These are phyloP conservation scores for Daldinia caldariorum DNA, from an alignment of 495 filamentous ascomycete species.

Conservation along the genomic window DNA sequence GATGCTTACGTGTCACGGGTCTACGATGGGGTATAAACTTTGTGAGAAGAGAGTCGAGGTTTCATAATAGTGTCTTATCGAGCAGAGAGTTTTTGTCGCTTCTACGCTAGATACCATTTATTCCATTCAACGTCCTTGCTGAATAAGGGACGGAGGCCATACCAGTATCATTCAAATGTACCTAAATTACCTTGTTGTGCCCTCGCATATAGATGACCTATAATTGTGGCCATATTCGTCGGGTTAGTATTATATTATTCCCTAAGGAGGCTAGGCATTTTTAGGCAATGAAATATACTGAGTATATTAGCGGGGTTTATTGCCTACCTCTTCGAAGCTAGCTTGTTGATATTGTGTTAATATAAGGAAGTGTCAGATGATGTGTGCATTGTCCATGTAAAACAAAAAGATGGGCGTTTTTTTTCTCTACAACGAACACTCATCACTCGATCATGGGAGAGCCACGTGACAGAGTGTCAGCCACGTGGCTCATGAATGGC, in stretches of 20 bases:
- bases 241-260: neutral
- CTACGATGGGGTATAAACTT: constrained; percentile 10
- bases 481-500: too few species aligned
- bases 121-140: constrained; percentile 19
- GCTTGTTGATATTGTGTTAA: too few species aligned
- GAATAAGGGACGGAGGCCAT: neutral
- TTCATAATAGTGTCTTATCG: constrained; percentile 4
- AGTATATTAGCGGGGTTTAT: neutral
- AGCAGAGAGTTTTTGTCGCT: constrained; percentile 7
- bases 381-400: too few species aligned
- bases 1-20: constrained; percentile 23
- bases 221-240: neutral
- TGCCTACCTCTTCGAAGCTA: too few species aligned
- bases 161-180: neutral
- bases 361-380: too few species aligned
- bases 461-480: too few species aligned
- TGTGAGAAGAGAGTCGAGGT: neutral
- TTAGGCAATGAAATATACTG: too few species aligned
- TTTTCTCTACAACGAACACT: too few species aligned
- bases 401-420: too few species aligned
- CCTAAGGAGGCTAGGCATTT: neutral
- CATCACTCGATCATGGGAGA: too few species aligned
- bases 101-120: constrained; percentile 35
- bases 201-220: neutral
- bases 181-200: neutral